Conservation (phyloP, 2,329 filamentous ascomycete species). For the Didymella glomerata region DNA sequence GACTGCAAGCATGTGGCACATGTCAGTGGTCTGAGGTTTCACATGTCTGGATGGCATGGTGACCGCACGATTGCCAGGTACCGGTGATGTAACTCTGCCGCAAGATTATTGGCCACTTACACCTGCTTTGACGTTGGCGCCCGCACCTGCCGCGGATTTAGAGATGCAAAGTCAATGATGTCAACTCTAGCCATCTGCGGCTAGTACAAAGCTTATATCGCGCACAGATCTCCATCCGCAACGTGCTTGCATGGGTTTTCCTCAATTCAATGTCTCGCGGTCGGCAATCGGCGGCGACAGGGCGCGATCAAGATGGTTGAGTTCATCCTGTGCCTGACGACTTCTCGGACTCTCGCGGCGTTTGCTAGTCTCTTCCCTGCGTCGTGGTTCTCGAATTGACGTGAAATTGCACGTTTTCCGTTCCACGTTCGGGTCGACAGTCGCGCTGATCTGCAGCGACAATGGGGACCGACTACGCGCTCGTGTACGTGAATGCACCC, state of each 20-base stretch:
- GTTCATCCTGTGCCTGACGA: slow-evolving; percentile 25
- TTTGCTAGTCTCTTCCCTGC: slow-evolving; percentile 34
- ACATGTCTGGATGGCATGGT: slow-evolving; percentile 19
- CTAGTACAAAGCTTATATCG: slow-evolving; percentile 24
- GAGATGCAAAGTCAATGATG: slow-evolving; percentile 37
- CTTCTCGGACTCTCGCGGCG: slow-evolving; percentile 23
- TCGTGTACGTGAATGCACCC: slow-evolving; percentile 61
- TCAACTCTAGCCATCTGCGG: slow-evolving; percentile 17
- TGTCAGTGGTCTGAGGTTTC: slow-evolving; percentile 13
- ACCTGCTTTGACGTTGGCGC: slow-evolving; percentile 8
- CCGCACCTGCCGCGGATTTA: slow-evolving; percentile 2
- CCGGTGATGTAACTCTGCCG: slow-evolving; percentile 15
- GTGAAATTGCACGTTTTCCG: slow-evolving; percentile 23
- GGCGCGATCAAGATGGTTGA: slow-evolving; percentile 10
- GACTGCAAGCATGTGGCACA: slow-evolving; percentile 14
- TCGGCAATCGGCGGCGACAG: slow-evolving; percentile 14
- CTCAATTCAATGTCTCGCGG: slow-evolving; percentile 6
- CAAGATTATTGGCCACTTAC: slow-evolving; percentile 7
- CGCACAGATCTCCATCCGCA: slow-evolving; percentile 27
- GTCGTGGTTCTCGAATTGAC: slow-evolving; percentile 30
- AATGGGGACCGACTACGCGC: slow-evolving; percentile 69
- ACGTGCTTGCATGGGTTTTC: slow-evolving; percentile 13
- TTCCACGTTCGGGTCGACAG: slow-evolving; percentile 20
- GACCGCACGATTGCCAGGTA: slow-evolving; percentile 7
- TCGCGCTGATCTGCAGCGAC: slow-evolving; percentile 27